Evolutionary conservation across 2,329 filamentous ascomycete genomes (phyloP), one percentile per base, ranked within the genome.

Genomic region (Ustulina deusta): DNA sequence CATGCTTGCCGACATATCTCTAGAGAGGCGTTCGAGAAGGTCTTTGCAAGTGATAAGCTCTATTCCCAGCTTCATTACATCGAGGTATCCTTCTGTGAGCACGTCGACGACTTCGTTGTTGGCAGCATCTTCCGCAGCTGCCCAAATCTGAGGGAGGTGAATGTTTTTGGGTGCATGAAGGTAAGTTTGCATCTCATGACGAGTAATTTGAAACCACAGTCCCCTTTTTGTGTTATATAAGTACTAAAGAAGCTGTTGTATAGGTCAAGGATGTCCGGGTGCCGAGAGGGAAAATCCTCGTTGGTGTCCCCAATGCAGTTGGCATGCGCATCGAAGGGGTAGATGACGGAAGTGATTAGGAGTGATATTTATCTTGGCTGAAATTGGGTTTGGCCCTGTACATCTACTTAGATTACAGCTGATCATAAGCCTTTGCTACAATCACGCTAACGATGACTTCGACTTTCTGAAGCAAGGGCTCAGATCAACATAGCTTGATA

Each of bases 1-100:
- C 88, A 93, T 15, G 92, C 91, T 0, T 97, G 93, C 76, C 90
- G 95, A 2, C 91, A 97, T 77, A 94, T 98, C 70, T 86, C 88
- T 1, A 84, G 86, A 38, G 81, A 86, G 17, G 89, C 92, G 0
- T 94, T 97, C 66, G 89, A 93, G 69, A 85, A 90, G 10, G 90
- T 91, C 0, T 97, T 98, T 74, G 81, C 83, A 6, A 79, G 81
- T 9, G 84, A 84, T 27, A 87, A 85, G 51, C 69, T 61, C 1
- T 97, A 97, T 72, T 89, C 91, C 0, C 83, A 88, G 11, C 83
- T 98, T 38, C 82, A 83, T 68, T 87, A 91, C 65, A 82, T 97
- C 49, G 93, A 97, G 77, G 83, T 96, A 49, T 92, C 90, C 61
- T 97, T 97, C 78, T 91, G 89, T 72, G 88, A 89, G 63, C 82